Conservation (phyloP, 2,329 filamentous ascomycete genomes). For the Clonostachys chloroleuca region DNA sequence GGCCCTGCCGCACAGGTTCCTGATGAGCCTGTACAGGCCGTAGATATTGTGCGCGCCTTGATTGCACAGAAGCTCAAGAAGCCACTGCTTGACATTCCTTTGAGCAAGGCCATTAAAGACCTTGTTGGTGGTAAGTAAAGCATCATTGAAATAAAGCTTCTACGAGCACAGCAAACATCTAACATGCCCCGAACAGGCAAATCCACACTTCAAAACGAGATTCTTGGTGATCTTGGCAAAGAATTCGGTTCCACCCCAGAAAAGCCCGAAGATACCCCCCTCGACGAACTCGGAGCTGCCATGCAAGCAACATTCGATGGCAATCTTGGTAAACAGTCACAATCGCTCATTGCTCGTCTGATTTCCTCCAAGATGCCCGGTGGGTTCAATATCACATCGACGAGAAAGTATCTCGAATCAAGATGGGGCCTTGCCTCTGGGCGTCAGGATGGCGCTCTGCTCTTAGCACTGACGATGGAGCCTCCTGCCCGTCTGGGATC, state of each 20-base stretch:
- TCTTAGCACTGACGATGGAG: slow-evolving; percentile 90
- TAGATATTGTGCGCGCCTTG: slow-evolving; percentile 84
- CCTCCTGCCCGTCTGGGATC: slow-evolving; percentile 83
- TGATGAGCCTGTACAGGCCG: slow-evolving; percentile 81
- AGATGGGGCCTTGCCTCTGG: slow-evolving; percentile 86
- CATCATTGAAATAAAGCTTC: not conserved
- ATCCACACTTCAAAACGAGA: slow-evolving; percentile 98
- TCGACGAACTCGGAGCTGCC: slow-evolving; percentile 89
- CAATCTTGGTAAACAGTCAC: slow-evolving; percentile 94
- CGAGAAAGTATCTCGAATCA: slow-evolving; percentile 91
- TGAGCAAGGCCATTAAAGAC: slow-evolving; percentile 98
- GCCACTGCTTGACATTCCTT: slow-evolving; percentile 77
- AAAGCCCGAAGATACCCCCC: slow-evolving; percentile 94
- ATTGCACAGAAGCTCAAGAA: slow-evolving; percentile 99
- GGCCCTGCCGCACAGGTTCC: slow-evolving; percentile 84
- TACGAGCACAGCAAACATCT: not conserved
- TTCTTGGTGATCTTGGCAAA: slow-evolving; percentile 94
- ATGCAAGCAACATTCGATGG: slow-evolving; percentile 99
- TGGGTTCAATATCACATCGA: slow-evolving; percentile 96
- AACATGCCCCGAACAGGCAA: slow-evolving; percentile 59
- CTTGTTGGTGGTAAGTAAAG: slow-evolving; percentile 79
- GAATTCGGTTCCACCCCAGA: slow-evolving; percentile 98
- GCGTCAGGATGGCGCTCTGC: slow-evolving; percentile 84
- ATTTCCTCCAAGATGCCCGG: slow-evolving; percentile 99
- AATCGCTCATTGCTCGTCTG: slow-evolving; percentile 85